Percentiles rank a stretch among this genome's conserved stretches.
Evolutionary conservation across 176 grass and related monocot genomes (phyloP).

Genomic region (Raddia distichophylla): DNA sequence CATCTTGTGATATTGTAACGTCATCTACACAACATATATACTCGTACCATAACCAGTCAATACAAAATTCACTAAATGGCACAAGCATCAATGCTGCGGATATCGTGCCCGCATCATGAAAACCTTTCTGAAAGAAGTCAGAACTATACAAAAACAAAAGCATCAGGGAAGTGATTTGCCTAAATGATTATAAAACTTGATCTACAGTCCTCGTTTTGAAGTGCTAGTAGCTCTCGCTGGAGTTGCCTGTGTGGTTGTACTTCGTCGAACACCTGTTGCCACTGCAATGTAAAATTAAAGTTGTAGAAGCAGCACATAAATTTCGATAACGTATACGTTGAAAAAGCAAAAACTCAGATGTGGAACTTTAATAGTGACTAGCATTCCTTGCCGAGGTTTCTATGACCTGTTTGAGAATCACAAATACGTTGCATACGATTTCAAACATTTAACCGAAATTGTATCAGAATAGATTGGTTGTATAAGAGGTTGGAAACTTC

Average conservation of each 20-base stretch:
- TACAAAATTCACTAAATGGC: constrained; percentile 23
- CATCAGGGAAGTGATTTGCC: background rate
- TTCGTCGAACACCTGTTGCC: constrained; percentile 50
- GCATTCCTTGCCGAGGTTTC: constrained; percentile 3
- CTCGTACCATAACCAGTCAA: background rate
- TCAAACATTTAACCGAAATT: background rate
- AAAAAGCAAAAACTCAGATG: background rate
- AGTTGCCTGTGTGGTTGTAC: constrained; percentile 48
- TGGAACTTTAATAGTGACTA: constrained; percentile 10
- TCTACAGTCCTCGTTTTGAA: constrained; percentile 56
- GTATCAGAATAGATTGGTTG: constrained; percentile 2
- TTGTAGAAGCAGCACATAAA: background rate
- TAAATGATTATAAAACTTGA: background rate
- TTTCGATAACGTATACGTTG: background rate
- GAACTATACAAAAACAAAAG: constrained; percentile 32
- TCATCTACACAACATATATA: constrained; percentile 12
- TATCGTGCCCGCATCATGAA: background rate
- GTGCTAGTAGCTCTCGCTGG: constrained; percentile 45
- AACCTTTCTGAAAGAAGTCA: background rate
- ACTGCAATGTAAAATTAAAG: constrained; percentile 38
- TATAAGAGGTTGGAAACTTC: constrained; percentile 18
- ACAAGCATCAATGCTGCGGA: constrained; percentile 9
- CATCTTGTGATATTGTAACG: background rate
- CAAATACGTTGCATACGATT: background rate
- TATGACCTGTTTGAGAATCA: background rate